Conservation (phyloP, 2,329 filamentous ascomycete species). For the Monilinia fructicola region DNA sequence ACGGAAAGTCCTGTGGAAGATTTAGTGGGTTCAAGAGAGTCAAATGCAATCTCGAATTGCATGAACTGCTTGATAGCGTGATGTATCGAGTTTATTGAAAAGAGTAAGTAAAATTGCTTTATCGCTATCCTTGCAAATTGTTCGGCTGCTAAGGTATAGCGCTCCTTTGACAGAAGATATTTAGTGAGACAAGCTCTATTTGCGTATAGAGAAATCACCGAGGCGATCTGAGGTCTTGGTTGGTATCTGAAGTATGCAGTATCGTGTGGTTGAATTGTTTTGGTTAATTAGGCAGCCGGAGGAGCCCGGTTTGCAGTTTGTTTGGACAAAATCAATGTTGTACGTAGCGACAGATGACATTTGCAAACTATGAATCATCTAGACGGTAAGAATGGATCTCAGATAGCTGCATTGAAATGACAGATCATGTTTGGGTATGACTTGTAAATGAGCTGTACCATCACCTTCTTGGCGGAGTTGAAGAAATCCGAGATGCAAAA, state of each 20-base stretch:
- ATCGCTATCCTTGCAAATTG: constrained; percentile 36
- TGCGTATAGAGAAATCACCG: constrained; percentile 9
- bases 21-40: constrained; percentile 12
- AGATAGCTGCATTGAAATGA: constrained; percentile 16
- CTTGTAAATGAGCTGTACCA: constrained; percentile 20
- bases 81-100: constrained; percentile 20
- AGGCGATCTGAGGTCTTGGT: constrained; percentile 6
- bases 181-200: constrained; percentile 21
- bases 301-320: constrained; percentile 11
- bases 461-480: constrained; percentile 13
- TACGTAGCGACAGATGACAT: constrained; percentile 1
- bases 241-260: constrained; percentile 5
- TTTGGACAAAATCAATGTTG: constrained; percentile 6
- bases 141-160: constrained; percentile 15
- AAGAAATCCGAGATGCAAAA: constrained; percentile 14
- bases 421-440: constrained; percentile 21
- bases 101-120: constrained; percentile 29
- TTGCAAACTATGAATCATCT: constrained; percentile 22
- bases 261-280: constrained; percentile 12
- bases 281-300: not conserved
- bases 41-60: constrained; percentile 10
- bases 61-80: constrained; percentile 21
- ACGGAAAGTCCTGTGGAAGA: constrained; percentile 2
- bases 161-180: constrained; percentile 25
- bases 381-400: constrained; percentile 15